Evolutionary conservation across 164 flowering plant species (phyloP).

Genomic region (Stephania yunnanensis): DNA sequence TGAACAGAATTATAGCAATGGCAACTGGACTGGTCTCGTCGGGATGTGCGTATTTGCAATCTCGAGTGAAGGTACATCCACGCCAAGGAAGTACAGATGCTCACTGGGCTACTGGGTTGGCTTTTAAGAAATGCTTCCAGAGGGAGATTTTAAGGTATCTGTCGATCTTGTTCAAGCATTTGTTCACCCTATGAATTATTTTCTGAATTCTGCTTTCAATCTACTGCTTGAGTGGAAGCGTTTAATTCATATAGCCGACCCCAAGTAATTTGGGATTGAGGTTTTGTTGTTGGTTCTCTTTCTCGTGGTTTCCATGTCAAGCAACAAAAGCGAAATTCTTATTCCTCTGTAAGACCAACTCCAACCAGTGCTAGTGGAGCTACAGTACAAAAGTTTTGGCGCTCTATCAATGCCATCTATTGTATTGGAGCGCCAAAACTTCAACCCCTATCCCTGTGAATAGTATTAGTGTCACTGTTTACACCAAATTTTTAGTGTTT

Average conservation of each 20-base stretch:
- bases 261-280: too few relatives aligned
- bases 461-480: too few relatives aligned
- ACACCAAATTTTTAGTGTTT: too few relatives aligned
- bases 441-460: too few relatives aligned
- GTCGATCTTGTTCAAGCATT: neutral
- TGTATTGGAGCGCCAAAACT: too few relatives aligned
- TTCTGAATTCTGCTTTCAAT: too few relatives aligned
- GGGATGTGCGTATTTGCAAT: slow-evolving; percentile 35
- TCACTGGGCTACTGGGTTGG: slow-evolving; percentile 31
- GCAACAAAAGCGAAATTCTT: neutral
- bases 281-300: neutral
- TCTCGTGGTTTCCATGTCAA: neutral
- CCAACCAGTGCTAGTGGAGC: too few relatives aligned
- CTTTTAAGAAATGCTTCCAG: slow-evolving; percentile 31
- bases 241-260: too few relatives aligned
- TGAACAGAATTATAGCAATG: slow-evolving; percentile 34
- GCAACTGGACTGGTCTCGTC: slow-evolving; percentile 43
- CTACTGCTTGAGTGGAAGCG: too few relatives aligned
- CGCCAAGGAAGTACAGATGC: slow-evolving; percentile 31
- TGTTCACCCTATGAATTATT: neutral
- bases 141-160: slow-evolving; percentile 37
- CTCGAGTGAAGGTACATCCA: slow-evolving; percentile 19
- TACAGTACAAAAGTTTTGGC: too few relatives aligned
- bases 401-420: too few relatives aligned
- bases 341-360: neutral